Evolutionary conservation across 805 yeast species (phyloP).

Genomic region (Metschnikowia santaceciliae): DNA sequence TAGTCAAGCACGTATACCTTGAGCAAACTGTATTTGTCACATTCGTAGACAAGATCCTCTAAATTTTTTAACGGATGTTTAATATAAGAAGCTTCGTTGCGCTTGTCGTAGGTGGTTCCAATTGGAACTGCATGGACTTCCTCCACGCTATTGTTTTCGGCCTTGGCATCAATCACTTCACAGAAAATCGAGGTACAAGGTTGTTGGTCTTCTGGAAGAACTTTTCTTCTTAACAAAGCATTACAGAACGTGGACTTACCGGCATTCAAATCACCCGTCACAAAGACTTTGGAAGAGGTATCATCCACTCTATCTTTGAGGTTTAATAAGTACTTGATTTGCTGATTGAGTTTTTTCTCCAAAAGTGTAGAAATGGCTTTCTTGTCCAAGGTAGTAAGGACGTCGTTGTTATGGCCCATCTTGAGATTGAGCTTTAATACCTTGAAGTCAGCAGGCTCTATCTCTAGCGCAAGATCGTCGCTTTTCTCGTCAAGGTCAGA

Average conservation of each 20-base stretch:
- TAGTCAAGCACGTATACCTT: conserved; percentile 80
- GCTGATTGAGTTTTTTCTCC: conserved; percentile 62
- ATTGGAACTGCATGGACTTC: conserved; percentile 89
- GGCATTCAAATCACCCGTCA: conserved; percentile 95
- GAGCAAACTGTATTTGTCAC: conserved; percentile 66
- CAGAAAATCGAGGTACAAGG: conserved; percentile 97
- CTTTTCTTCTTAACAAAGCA: conserved; percentile 69
- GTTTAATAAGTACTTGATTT: conserved; percentile 62
- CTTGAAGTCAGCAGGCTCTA: conserved; percentile 35
- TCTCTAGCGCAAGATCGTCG: conserved; percentile 24
- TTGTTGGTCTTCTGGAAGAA: conserved; percentile 94
- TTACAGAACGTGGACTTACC: conserved; percentile 97
- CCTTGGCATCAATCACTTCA: conserved; percentile 80
- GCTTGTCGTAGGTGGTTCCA: conserved; percentile 46
- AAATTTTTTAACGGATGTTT: conserved; percentile 51
- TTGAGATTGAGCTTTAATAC: conserved; percentile 62
- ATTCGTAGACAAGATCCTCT: conserved; percentile 66
- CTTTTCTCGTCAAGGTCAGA: conserved; percentile 9
- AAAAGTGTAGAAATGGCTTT: conserved; percentile 65
- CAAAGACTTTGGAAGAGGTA: conserved; percentile 87
- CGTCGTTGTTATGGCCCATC: conserved; percentile 42
- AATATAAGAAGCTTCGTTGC: conserved; percentile 65
- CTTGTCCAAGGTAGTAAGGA: conserved; percentile 59
- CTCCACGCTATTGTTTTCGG: conserved; percentile 67
- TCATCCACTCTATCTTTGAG: conserved; percentile 84